Base-by-base conservation (phyloP, 495 filamentous ascomycete species). In the Venustampulla echinocandica region DNA sequence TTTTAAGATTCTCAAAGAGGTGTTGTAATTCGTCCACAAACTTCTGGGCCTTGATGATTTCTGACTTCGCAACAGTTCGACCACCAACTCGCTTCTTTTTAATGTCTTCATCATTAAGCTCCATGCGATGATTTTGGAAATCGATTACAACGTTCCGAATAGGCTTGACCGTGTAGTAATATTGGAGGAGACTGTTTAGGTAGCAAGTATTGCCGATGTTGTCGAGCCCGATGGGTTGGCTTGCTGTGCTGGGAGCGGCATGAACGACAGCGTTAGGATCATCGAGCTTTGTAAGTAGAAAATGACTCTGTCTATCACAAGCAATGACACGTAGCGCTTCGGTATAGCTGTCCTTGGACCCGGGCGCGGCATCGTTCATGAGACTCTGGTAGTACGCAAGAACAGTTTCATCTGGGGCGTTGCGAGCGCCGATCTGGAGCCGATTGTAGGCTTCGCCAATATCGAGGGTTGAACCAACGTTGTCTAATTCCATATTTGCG, bases 171-270 rank as follows among this genome's bases (percentile, higher is more conserved):
- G 89, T 88, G 59, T 92, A 96, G 59, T 93, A 89, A 56, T 93
- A 97, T 56, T 99, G 92, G 10, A 99, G 66, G 23, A 99, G 73
- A 61, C 92, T 97, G 66, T 97, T 97, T 30, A 99, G 75, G 55
- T 99, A 99, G 63, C 92, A 99, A 1, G 92, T 99, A 53, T 96
- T 96, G 33, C 90, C 88, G 50, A 96, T 90, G 52, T 97, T 99
- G 33, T 79, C 76, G 10, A 97, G 71, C 0, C 92, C 92, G 42
- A 90, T 82, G 6, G 90, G 89, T 68, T 80, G 80, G 11, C 77
- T 68, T 0, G 30, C 18, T 25, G 55, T 41, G 4, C 39, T 42
- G n/a, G 36, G 21, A 5, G 23, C 20, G 1, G 50, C 34, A 33
- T 42, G 43, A 15, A 56, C 50, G 21, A 49, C 46, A 13, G 58